Evolutionary conservation across 805 yeast species (phyloP).

Genomic region (Wickerhamiella australiensis): DNA sequence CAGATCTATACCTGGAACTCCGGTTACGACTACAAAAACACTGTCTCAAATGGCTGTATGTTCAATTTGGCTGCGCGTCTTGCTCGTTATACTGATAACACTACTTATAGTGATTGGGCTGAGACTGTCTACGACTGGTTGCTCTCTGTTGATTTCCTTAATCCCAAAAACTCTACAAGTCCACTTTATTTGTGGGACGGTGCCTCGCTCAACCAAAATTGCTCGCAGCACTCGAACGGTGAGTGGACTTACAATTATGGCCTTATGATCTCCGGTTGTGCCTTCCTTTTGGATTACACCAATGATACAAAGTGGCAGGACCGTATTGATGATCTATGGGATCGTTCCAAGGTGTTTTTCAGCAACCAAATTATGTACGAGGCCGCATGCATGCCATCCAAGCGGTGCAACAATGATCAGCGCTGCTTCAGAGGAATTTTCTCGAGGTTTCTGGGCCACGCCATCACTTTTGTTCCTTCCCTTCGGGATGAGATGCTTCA

Average conservation of each 20-base stretch:
- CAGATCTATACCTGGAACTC: constrained; percentile 82
- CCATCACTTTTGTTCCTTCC: constrained; percentile 49
- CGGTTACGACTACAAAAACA: constrained; percentile 76
- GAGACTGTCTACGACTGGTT: constrained; percentile 70
- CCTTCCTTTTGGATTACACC: constrained; percentile 54
- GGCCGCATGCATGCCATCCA: constrained; percentile 50
- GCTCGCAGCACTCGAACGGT: constrained; percentile 38
- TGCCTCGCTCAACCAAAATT: constrained; percentile 37
- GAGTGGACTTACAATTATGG: constrained; percentile 75
- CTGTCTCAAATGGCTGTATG: constrained; percentile 76
- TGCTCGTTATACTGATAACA: constrained; percentile 64
- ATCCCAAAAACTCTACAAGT: constrained; percentile 24
- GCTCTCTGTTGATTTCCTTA: constrained; percentile 36
- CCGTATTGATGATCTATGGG: constrained; percentile 40
- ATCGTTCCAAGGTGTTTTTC: constrained; percentile 37
- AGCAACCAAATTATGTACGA: constrained; percentile 52
- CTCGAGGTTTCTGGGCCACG: constrained; percentile 50
- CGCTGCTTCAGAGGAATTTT: constrained; percentile 62
- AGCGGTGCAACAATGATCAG: constrained; percentile 58
- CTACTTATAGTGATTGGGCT: constrained; percentile 60
- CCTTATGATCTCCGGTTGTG: constrained; percentile 53
- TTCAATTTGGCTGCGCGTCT: constrained; percentile 74
- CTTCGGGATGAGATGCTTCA: constrained; percentile 37
- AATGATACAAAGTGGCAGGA: constrained; percentile 46
- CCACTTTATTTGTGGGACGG: constrained; percentile 55